Evolutionary conservation across 768 basidiomycete species (phyloP), one percentile per base, ranked within the genome.

Genomic region (Lactifluus piperatus): DNA sequence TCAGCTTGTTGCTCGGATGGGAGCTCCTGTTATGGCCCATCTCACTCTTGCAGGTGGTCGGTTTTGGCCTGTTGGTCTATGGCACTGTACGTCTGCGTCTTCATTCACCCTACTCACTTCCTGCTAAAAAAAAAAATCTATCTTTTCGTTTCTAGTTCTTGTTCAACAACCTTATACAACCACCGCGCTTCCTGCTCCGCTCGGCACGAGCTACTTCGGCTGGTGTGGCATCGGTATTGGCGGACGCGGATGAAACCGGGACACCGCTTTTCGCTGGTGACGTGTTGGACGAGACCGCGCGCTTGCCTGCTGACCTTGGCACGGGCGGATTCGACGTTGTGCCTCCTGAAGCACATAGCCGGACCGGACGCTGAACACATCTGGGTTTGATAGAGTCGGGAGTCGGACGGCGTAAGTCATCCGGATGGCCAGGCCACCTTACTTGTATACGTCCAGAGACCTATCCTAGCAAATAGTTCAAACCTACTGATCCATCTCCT

Each of bases 1-100:
- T 99, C 67, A 92, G 90, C 68, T 78, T 97, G 52, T 84, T 79
- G 1, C 73, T 97, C 26, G 93, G 94, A 4, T 97, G 94, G 94
- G 94, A 97, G 73, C 78, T 76, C 59, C 76, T 97, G 34, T 65
- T 90, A 24, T 89, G 82, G 74, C 93, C 93, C 6, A 82, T 87
- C 62, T 90, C 90, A 2, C 68, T 93, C 53, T 70, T 94, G 13
- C 93, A 95, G 71, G 81, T 95, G 54, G 66, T 79, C 20, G 92
- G 93, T 3, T 99, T 99, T 71, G 82, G 78, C 7, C 73, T 97
- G 46, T 79, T 99, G 58, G 94, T 98, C 58, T 94, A 94, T 70
- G 92, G 92, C 68, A 94, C 92, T 68, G 88, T 90, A 63, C 69
- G 76, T 73, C 53, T 7, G 34, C 34, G 11, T 48, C 55, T 47